A percentile compares a stretch with the other conserved stretches of the same genome.
Conservation (phyloP, 441 rosid genomes). For the Rhodomyrtus psidioides region DNA sequence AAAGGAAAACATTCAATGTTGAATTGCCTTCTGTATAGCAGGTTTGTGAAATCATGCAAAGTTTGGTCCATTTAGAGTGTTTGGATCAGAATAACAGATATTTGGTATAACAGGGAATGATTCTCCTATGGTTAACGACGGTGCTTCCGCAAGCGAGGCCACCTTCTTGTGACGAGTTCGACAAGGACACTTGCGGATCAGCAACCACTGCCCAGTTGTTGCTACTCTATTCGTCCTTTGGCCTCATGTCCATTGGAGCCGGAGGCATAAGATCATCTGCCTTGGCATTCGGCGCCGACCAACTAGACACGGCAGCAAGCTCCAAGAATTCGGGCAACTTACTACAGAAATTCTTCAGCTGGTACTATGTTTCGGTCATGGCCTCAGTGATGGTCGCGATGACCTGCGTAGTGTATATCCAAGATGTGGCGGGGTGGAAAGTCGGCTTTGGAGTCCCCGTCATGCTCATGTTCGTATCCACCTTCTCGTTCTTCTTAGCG, state of each 20-base stretch:
- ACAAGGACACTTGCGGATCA: slow-evolving; percentile 18
- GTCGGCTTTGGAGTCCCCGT: slow-evolving; percentile 53
- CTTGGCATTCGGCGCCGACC: slow-evolving; percentile 31
- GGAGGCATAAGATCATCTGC: slow-evolving; percentile 49
- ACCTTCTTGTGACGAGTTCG: slow-evolving; percentile 18
- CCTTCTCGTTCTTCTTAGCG: slow-evolving; percentile 36
- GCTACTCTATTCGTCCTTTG: slow-evolving; percentile 12
- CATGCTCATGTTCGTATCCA: slow-evolving; percentile 34
- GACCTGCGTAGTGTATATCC: slow-evolving; percentile 51
- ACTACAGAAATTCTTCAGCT: slow-evolving; percentile 27
- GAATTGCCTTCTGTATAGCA: background rate
- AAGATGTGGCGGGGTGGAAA: slow-evolving; percentile 51
- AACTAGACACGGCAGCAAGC: slow-evolving; percentile 12
- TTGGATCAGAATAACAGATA: background rate
- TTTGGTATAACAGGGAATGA: slow-evolving; percentile 27
- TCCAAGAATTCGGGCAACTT: slow-evolving; percentile 13
- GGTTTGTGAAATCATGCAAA: background rate
- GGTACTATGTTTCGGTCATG: slow-evolving; percentile 34
- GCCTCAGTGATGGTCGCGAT: slow-evolving; percentile 23
- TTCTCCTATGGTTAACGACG: slow-evolving; percentile 44
- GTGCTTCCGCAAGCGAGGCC: slow-evolving; percentile 32
- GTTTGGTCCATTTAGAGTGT: background rate
- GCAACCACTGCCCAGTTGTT: slow-evolving; percentile 14
- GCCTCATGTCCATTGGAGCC: slow-evolving; percentile 45
- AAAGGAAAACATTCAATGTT: background rate